phyloP scores from a whole-genome alignment of 2,329 filamentous ascomycete species.

The Phaeosphaeriaceae sp. region DNA sequence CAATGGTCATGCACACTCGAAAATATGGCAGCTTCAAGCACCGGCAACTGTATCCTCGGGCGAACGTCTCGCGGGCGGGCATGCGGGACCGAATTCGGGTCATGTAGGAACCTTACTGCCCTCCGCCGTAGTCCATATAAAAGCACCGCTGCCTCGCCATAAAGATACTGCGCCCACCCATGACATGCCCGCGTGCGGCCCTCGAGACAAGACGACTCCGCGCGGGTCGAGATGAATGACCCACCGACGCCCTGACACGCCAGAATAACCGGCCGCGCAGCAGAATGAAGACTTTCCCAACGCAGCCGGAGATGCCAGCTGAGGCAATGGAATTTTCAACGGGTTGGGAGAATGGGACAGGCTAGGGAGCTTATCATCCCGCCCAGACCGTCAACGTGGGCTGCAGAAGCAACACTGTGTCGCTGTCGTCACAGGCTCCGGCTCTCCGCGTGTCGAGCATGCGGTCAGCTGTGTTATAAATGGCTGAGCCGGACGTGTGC shows the following conservation, averaged over 20 bases:
- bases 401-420: conserved; percentile 28
- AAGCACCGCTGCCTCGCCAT: conserved; percentile 27
- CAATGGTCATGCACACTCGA: background rate
- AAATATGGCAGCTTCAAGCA: background rate
- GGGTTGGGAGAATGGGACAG: conserved; percentile 22
- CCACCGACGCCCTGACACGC: conserved; percentile 21
- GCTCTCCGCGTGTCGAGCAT: background rate
- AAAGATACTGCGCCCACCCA: conserved; percentile 16
- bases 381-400: conserved; percentile 34
- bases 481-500: conserved; percentile 11
- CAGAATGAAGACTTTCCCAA: conserved; percentile 6
- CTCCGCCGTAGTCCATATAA: conserved; percentile 28
- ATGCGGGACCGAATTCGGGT: conserved; percentile 33
- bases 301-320: conserved; percentile 20
- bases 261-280: conserved; percentile 35
- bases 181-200: conserved; percentile 26
- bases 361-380: conserved; percentile 39
- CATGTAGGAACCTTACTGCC: conserved; percentile 28
- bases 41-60: conserved; percentile 29
- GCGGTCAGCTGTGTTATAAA: conserved; percentile 19
- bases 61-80: conserved; percentile 23
- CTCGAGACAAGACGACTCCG: conserved; percentile 23
- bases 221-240: conserved; percentile 19
- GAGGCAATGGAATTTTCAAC: conserved; percentile 34
- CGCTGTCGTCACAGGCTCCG: conserved; percentile 12